Evolutionary conservation across 2,329 filamentous ascomycete genomes (phyloP).

Genomic region (Cryphonectria radicalis): DNA sequence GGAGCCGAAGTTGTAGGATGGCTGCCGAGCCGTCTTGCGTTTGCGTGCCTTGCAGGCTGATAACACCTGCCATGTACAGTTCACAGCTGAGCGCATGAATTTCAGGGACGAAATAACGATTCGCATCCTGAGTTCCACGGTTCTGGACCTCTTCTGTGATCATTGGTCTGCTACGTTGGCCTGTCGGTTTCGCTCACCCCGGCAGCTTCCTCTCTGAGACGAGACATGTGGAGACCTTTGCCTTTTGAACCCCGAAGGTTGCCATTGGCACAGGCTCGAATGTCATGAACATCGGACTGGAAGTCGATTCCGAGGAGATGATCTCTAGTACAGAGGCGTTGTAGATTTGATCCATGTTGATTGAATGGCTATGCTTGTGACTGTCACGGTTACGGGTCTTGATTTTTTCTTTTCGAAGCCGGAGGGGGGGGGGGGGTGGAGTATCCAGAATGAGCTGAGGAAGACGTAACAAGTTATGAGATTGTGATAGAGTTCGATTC

Average conservation of each 20-base stretch:
- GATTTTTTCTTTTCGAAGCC: not conserved
- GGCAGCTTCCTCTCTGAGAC: conserved; percentile 18
- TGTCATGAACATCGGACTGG: not conserved
- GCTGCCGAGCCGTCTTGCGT: not conserved
- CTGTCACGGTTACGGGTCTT: not conserved
- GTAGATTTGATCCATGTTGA: not conserved
- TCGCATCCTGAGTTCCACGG: not conserved
- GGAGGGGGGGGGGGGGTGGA: not conserved
- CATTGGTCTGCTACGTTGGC: conserved; percentile 7
- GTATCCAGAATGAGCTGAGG: not conserved
- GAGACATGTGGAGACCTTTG: not conserved
- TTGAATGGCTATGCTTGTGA: not conserved
- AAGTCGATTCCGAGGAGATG: not conserved
- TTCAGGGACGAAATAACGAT: conserved; percentile 2
- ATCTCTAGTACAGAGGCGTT: not conserved
- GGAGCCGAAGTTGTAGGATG: not conserved
- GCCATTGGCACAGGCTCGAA: not conserved
- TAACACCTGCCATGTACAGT: conserved; percentile 18
- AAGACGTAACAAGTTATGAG: not conserved
- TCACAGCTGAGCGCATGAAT: not conserved
- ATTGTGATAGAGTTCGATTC: not conserved
- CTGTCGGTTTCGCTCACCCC: conserved; percentile 10
- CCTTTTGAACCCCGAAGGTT: conserved; percentile 13
- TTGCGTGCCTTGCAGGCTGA: not conserved
- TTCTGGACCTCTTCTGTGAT: not conserved